These are phyloP conservation scores for Lactuca sativa DNA, from an alignment of 129 eudicot genomes.

Conservation along the genomic window DNA sequence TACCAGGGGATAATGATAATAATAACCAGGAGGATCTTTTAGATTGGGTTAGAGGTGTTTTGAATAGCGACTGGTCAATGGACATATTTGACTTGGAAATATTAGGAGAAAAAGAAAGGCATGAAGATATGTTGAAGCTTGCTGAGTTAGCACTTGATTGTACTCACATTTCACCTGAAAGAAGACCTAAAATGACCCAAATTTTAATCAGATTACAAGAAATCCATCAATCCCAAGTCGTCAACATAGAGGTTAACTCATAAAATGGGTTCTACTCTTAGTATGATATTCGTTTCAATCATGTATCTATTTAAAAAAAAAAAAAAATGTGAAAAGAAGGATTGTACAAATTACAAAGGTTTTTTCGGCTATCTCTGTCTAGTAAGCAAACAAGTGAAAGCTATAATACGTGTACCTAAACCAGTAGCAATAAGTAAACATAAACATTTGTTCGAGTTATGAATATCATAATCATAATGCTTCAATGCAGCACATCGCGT, in stretches of 20 bases:
- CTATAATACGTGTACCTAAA: conserved; percentile 50
- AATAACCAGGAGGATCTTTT: conserved; percentile 41
- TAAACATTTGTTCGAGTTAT: conserved; percentile 48
- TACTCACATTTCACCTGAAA: conserved; percentile 52
- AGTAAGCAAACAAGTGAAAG: conserved; percentile 57
- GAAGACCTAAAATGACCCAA: conserved; percentile 54
- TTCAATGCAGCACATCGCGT: conserved; percentile 73
- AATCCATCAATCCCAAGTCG: conserved; percentile 18
- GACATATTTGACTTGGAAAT: conserved; percentile 76
- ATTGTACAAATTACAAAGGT: neutral
- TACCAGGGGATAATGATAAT: conserved; percentile 34
- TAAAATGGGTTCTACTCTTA: neutral
- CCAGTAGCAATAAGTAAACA: conserved; percentile 43
- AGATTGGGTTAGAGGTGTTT: conserved; percentile 56
- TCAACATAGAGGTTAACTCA: conserved; percentile 18
- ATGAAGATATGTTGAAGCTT: conserved; percentile 68
- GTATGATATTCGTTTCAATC: neutral
- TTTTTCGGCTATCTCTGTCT: conserved; percentile 14
- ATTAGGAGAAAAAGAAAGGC: conserved; percentile 61
- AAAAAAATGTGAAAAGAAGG: neutral
- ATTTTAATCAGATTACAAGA: conserved; percentile 52
- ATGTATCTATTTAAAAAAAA: neutral
- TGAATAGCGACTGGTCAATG: conserved; percentile 59
- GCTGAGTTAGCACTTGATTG: conserved; percentile 70
- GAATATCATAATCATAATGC: conserved; percentile 51